Base-by-base conservation (phyloP, 352 stramenopile genomes). In the Phytophthora cactorum region DNA sequence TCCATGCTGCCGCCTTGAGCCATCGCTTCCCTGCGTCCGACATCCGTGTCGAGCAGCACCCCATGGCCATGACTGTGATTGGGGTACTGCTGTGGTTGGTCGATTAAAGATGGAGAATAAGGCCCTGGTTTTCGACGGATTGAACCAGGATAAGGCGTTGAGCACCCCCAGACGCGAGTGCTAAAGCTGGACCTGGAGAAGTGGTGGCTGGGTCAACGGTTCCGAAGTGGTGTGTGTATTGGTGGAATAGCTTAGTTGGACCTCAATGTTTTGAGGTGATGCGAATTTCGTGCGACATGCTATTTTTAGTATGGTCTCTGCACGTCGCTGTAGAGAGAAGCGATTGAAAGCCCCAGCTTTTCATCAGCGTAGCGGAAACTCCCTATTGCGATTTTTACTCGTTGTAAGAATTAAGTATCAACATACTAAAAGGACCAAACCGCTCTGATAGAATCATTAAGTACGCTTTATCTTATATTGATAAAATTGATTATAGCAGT, bases 1-100 rank as follows among this genome's bases (percentile, higher is more conserved):
- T 60, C 34, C 51, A 70, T 7, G 52, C 22, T 3, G 43, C 54
- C 2, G 66, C 15, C 27, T 81, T 82, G 58, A 84, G 29, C 52
- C 79, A 74, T 50, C 57, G 66, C 58, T 54, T 61, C 59, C 43
- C 15, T 27, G 53, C 22, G 8, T 52, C 22, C 15, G 67, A 45
- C 57, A 70, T 57, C 34, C 41, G 43, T 15, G 43, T 31, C 27
- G 44, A 59, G 32, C 54, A 63, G 22, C 50, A 50, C 9, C 44
- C 44, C 22, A 27, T 27, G 22, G 22, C 34, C 62, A 66, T 75
- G 29, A 32, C 43, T 38, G 39, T 31, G 32, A 44, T 57, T 66
- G 22, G 56, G 52, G 29, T 55, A 45, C 41, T 44, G 47, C 29
- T 50, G 32, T 41, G 52, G 63, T 62, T 53, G 57, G 63, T 46